Evolutionary conservation across 2,329 filamentous ascomycete genomes (phyloP), one percentile per base, ranked within the genome.

Genomic region (Ceratocystis variospora): DNA sequence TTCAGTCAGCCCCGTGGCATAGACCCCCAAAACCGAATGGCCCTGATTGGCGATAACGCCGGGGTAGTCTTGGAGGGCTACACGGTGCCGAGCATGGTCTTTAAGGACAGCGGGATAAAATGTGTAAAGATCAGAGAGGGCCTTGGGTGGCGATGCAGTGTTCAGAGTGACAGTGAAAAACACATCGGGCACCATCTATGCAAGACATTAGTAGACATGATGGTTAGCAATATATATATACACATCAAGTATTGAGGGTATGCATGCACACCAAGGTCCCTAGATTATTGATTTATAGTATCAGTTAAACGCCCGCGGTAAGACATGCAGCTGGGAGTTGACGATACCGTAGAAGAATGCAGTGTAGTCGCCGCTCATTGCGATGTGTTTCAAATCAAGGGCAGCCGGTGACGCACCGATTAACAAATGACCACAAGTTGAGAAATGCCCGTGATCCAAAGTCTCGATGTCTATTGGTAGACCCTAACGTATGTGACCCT

Each of bases 81-180:
- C 89, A 28, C 87, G 85, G 72, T 80, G 81, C 37, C 93, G 89
- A 64, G 84, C 85, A 77, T 88, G 87, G 57, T 81, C 79, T 68
- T 86, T 82, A 0, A 97, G 81, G n/a, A 95, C 77, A 15, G 92
- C 92, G 0, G 90, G 89, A 0, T 80, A 80, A 73, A 90, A 84
- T 0, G 75, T 82, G 69, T 83, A 83, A 45, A 93, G 77, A 61
- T 83, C 74, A 66, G 76, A 72, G 46, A 81, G 74, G 74, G 79
- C 72, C 74, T 81, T 45, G 72, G 83, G 72, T 69, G 80, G 79
- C 4, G 73, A 71, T 17, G 77, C 74, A 7, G 77, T 76, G 70
- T 85, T 83, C 76, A 92, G 89, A 75, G 89, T 89, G 55, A 96
- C 91, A 44, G 88, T 87, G 77, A 88, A 87, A 71, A 97, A 90